Percentiles rank a stretch among this genome's conserved stretches.
Conservation (phyloP, 208 protist species). For the Phytomonas francai region DNA sequence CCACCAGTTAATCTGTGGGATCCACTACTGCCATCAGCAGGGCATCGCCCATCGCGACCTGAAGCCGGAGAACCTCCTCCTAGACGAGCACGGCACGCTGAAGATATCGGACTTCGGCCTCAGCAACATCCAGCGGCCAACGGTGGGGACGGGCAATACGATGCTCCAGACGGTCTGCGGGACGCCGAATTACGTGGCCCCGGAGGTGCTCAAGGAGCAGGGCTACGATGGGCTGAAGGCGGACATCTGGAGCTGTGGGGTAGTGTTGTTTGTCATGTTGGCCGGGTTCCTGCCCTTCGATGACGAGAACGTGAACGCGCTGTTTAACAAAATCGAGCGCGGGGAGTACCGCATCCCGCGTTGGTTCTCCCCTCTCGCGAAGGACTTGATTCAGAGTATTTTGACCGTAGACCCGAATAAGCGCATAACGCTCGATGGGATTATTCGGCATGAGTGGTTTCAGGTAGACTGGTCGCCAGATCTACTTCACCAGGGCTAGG, state of each 20-base stretch:
- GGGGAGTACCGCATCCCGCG: conserved; percentile 78
- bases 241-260: conserved; percentile 95
- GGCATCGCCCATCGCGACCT: conserved; percentile 86
- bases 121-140: conserved; percentile 62
- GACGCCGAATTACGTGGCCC: conserved; percentile 87
- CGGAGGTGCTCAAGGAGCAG: conserved; percentile 87
- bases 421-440: conserved; percentile 76
- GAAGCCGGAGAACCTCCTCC: conserved; percentile 88
- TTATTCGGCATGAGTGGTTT: conserved; percentile 89
- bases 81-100: conserved; percentile 64
- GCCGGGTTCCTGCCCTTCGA: conserved; percentile 90
- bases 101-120: conserved; percentile 92
- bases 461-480: conserved; percentile 48
- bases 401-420: conserved; percentile 69
- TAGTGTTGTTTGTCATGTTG: conserved; percentile 93
- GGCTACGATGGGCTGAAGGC: conserved; percentile 89
- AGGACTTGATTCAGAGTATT: conserved; percentile 73
- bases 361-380: conserved; percentile 58
- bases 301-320: conserved; percentile 76
- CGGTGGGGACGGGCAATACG: conserved; percentile 27
- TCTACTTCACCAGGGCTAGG: no score
- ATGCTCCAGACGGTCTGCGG: conserved; percentile 87
- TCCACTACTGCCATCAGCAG: conserved; percentile 88
- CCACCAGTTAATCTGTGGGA: conserved; percentile 90
- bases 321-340: conserved; percentile 89